A percentile compares a stretch with the other conserved stretches of the same genome.
Conservation (phyloP, 176 grass and related monocot species). For the Saccharum officinarum region DNA sequence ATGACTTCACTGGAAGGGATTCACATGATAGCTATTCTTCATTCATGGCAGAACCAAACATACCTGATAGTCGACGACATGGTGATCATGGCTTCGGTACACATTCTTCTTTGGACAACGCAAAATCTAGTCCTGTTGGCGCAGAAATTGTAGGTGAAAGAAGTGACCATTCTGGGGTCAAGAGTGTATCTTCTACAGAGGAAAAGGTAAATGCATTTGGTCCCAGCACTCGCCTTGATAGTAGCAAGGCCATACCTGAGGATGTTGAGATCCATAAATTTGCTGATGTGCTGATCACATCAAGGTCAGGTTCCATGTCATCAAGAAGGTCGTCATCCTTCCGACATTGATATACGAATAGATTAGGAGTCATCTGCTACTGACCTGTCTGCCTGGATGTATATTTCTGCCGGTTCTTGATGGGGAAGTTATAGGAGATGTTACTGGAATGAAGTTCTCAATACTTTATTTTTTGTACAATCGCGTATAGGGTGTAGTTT, state of each 20-base stretch:
- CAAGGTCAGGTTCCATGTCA: constrained; percentile 37
- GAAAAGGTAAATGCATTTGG: constrained; percentile 27
- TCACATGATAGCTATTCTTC: constrained; percentile 65
- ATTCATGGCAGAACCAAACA: constrained; percentile 45
- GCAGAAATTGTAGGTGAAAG: constrained; percentile 37
- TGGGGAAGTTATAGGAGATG: constrained; percentile 35
- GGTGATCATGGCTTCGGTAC: background rate
- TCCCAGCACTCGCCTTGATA: constrained; percentile 29
- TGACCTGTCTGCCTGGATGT: constrained; percentile 36
- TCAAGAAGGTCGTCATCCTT: constrained; percentile 50
- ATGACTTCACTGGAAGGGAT: constrained; percentile 54
- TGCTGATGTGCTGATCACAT: constrained; percentile 48
- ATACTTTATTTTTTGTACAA: constrained; percentile 40
- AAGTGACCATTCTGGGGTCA: constrained; percentile 17
- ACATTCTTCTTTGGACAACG: constrained; percentile 43
- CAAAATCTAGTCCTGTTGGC: constrained; percentile 25
- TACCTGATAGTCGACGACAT: constrained; percentile 18
- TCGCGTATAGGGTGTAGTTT: constrained; percentile 38
- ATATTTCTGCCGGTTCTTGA: constrained; percentile 44
- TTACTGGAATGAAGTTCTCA: constrained; percentile 22
- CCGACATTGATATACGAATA: constrained; percentile 33
- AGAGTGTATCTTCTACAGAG: constrained; percentile 28
- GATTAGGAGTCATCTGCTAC: constrained; percentile 37
- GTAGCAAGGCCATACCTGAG: constrained; percentile 36
- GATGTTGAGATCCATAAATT: constrained; percentile 56